Conservation (phyloP, 164 flowering plant genomes). For the Pachysandra terminalis region DNA sequence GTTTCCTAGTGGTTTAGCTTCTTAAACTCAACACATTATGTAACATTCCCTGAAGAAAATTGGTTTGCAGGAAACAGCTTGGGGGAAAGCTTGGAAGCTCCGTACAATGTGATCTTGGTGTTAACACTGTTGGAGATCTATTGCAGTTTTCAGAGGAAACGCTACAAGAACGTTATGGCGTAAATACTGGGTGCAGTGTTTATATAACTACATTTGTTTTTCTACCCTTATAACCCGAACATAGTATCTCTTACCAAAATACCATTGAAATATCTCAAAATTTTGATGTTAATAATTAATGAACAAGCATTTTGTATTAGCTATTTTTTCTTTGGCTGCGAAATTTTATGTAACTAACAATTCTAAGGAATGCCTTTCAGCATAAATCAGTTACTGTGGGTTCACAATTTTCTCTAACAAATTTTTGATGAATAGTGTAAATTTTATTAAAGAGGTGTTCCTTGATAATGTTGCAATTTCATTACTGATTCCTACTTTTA, state of each 20-base stretch:
- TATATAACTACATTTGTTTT: background rate
- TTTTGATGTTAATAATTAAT: background rate
- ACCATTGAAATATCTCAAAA: background rate
- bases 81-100: constrained; percentile 97
- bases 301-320: background rate
- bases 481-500: constrained; percentile 11
- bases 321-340: background rate
- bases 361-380: constrained; percentile 1
- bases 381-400: background rate
- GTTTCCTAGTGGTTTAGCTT: background rate
- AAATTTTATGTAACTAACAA: background rate
- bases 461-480: background rate
- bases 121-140: constrained; percentile 82
- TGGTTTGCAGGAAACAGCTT: constrained; percentile 79
- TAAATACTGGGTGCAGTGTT: constrained; percentile 74
- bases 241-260: no score
- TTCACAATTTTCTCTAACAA: background rate
- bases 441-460: no score
- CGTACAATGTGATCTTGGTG: constrained; percentile 77
- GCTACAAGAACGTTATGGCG: constrained; percentile 83
- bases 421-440: background rate
- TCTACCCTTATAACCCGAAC: background rate
- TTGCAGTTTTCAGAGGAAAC: constrained; percentile 79
- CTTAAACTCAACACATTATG: background rate
- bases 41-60: background rate